A percentile compares a stretch with the other conserved stretches of the same genome.
Evolutionary conservation across 768 basidiomycete species (phyloP).

Genomic region (Lactarius pseudohatsudake): DNA sequence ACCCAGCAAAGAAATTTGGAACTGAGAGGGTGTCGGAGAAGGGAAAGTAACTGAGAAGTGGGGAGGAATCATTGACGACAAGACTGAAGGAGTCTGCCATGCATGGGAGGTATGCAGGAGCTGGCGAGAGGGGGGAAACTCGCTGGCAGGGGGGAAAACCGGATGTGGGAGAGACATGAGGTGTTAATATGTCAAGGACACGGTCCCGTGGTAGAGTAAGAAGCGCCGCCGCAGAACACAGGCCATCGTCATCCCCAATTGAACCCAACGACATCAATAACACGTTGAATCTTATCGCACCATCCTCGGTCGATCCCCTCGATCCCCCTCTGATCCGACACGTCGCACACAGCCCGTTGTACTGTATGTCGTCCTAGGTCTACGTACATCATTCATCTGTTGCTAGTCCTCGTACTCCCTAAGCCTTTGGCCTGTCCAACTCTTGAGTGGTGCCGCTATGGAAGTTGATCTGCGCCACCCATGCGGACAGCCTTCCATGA

Average conservation of each 20-base stretch:
- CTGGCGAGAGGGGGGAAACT: background rate
- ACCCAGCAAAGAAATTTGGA: conserved; percentile 53
- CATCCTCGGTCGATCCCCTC: background rate
- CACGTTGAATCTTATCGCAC: no score
- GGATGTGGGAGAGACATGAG: conserved; percentile 21
- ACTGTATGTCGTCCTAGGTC: no score
- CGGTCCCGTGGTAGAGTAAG: background rate
- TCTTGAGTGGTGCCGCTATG: background rate
- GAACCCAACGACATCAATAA: no score
- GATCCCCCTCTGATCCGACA: conserved; percentile 1
- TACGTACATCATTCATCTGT: background rate
- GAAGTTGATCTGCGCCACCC: conserved; percentile 4
- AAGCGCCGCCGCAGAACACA: background rate
- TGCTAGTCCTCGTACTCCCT: background rate
- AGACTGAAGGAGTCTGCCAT: conserved; percentile 44
- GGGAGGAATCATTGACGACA: conserved; percentile 66
- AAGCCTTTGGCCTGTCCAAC: background rate
- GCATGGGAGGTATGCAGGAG: conserved; percentile 29
- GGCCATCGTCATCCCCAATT: background rate
- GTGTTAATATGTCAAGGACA: conserved; percentile 22
- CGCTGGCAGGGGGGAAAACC: conserved; percentile 1
- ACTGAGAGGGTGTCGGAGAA: conserved; percentile 52
- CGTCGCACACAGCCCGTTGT: background rate
- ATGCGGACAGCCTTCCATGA: conserved; percentile 5
- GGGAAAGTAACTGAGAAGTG: conserved; percentile 59